phyloP scores from a whole-genome alignment of 176 grass and related monocot species.

The Pharus latifolius region DNA sequence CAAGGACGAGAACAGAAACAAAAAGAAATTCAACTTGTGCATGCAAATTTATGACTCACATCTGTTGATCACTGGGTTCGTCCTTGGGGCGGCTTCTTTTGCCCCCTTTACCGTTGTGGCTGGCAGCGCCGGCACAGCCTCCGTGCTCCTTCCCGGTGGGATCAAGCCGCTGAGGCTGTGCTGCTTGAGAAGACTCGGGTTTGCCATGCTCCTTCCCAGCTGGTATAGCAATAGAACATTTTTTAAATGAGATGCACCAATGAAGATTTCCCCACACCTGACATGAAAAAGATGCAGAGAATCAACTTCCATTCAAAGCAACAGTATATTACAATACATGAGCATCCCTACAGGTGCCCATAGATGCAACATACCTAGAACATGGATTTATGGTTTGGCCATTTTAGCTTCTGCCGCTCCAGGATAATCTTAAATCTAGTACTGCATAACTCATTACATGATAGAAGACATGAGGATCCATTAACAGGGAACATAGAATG shows the following conservation, averaged over 20 bases:
- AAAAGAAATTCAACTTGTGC: not conserved
- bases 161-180: slow-evolving; percentile 42
- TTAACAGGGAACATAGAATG: not conserved
- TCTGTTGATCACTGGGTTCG: slow-evolving; percentile 57
- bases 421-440: not conserved
- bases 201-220: no score
- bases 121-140: not conserved
- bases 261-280: slow-evolving; percentile 94
- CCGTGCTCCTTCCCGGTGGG: slow-evolving; percentile 14
- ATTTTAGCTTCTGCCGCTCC: not conserved
- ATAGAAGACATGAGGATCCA: not conserved
- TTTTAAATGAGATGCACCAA: slow-evolving; percentile 68
- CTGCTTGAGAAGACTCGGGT: slow-evolving; percentile 62
- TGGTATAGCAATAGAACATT: slow-evolving; percentile 50
- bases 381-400: not conserved
- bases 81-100: slow-evolving; percentile 51
- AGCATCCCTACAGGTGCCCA: no score
- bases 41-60: slow-evolving; percentile 35
- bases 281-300: not conserved
- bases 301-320: slow-evolving; percentile 1
- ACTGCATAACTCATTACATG: not conserved
- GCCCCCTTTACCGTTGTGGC: slow-evolving; percentile 23
- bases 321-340: no score
- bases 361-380: no score
- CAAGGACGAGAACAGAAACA: not conserved